phyloP scores from a whole-genome alignment of 169 alveolate species.

The Theileria parva region DNA sequence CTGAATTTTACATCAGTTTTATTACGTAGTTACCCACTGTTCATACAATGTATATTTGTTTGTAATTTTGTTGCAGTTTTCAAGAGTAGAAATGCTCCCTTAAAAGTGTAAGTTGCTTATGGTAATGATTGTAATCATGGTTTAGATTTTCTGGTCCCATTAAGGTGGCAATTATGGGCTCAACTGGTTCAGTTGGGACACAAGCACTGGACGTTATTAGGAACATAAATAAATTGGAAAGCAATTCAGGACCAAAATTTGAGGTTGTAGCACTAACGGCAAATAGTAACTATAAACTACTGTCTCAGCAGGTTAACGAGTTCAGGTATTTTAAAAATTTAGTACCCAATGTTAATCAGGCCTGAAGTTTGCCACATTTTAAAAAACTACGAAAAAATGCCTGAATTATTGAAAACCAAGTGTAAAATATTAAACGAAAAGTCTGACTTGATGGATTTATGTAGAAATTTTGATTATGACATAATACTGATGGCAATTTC shows the following conservation, averaged over 20 bases:
- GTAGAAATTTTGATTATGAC: conserved; percentile 64
- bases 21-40: background rate
- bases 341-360: conserved; percentile 28
- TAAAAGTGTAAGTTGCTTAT: background rate
- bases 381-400: conserved; percentile 51
- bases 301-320: conserved; percentile 72
- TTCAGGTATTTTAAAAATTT: conserved; percentile 34
- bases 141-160: conserved; percentile 25
- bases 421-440: conserved; percentile 62
- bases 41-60: background rate
- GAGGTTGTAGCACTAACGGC: conserved; percentile 81
- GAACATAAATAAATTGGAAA: conserved; percentile 44
- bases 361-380: conserved; percentile 68
- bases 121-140: background rate
- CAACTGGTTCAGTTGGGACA: conserved; percentile 83
- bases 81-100: background rate
- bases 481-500: conserved; percentile 79
- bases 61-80: background rate
- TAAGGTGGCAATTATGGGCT: conserved; percentile 72
- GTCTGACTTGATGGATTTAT: conserved; percentile 67
- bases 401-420: conserved; percentile 18
- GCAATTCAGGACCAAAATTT: conserved; percentile 39
- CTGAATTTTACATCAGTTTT: background rate
- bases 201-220: conserved; percentile 76
- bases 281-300: conserved; percentile 53